Base-by-base conservation (phyloP, 257 asterid species). In the Capsicum rhomboideum region DNA sequence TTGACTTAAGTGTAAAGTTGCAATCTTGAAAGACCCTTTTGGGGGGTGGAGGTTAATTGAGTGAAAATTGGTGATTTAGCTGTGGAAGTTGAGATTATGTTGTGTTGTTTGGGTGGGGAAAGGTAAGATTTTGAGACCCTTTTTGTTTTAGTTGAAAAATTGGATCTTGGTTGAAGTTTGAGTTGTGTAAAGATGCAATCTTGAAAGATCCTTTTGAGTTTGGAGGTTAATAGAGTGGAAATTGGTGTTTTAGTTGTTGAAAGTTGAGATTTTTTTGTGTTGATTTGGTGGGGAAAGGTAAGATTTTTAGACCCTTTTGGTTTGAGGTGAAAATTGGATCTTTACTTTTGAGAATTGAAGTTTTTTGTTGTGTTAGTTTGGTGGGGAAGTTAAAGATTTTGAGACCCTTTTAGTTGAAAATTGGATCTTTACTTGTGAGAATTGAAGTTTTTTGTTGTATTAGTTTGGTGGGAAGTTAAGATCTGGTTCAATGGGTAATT, bases 401-500 rank as follows among this genome's bases (percentile, higher is more conserved):
- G 63, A 50, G 61, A 75, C 37, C 81, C 81, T 29, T 69, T 54
- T 67, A 63, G 84, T 10, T 69, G 52, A 71, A 67, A 8, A 68
- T 66, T 29, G 34, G 69, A 63, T 63, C 40, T 10, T 9, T 5
- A 49, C 37, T 18, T 42, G 52, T n/a, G 79, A 71, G 34, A 71
- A 71, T 42, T 66, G 74, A 16, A 16, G 49, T 7, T 66, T 66
- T 2, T 67, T 72, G 56, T 44, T 72, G 13, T 21, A 16, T 42
- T 72, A 72, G 56, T 44, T 74, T 3, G 59, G 23, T 46, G 42
- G 58, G 40, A 7, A 74, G n/a, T n/a, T n/a, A n/a, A 64, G 83
- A 81, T 80, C 16, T 74, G 46, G 14, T 6, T 61, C 13, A 83
- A 68, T 87, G 88, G 89, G 90, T 12, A 87, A 88, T 86, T 87